Conservation (phyloP, 2,329 filamentous ascomycete genomes). For the Simplicillium sp. region DNA sequence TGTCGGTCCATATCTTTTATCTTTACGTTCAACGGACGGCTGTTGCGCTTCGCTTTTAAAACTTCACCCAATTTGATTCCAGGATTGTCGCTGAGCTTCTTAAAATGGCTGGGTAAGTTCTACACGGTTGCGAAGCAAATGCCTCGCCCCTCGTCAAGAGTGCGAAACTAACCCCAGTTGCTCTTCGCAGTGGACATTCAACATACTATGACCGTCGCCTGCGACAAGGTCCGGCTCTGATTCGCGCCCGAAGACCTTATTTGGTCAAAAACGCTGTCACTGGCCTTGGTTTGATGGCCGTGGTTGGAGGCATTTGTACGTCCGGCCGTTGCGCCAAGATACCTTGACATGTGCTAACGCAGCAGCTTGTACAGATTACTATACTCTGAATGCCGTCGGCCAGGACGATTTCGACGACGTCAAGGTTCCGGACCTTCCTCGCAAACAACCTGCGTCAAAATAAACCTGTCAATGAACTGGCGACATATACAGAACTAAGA, state of each 20-base stretch:
- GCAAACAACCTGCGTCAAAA: constrained; percentile 30
- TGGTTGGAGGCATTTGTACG: constrained; percentile 84
- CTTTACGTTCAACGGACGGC: no score
- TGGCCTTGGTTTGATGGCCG: constrained; percentile 62
- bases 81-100: no score
- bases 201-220: constrained; percentile 90
- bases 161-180: no score
- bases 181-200: constrained; percentile 29
- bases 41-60: no score
- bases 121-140: no score
- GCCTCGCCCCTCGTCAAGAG: no score
- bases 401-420: constrained; percentile 98
- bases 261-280: constrained; percentile 82
- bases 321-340: constrained; percentile 13
- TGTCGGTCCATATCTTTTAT: no score
- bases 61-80: no score
- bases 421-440: constrained; percentile 69
- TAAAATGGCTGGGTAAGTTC: no score
- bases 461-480: constrained; percentile 6
- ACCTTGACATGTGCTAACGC: neutral
- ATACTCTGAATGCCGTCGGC: constrained; percentile 72
- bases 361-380: constrained; percentile 33
- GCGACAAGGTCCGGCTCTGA: constrained; percentile 77
- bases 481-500: neutral
- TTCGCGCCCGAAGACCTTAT: constrained; percentile 86